Percentiles rank a stretch among this genome's conserved stretches.
These are phyloP conservation scores for Lachnellula arida DNA, from an alignment of 2,329 filamentous ascomycete genomes.

Conservation along the genomic window DNA sequence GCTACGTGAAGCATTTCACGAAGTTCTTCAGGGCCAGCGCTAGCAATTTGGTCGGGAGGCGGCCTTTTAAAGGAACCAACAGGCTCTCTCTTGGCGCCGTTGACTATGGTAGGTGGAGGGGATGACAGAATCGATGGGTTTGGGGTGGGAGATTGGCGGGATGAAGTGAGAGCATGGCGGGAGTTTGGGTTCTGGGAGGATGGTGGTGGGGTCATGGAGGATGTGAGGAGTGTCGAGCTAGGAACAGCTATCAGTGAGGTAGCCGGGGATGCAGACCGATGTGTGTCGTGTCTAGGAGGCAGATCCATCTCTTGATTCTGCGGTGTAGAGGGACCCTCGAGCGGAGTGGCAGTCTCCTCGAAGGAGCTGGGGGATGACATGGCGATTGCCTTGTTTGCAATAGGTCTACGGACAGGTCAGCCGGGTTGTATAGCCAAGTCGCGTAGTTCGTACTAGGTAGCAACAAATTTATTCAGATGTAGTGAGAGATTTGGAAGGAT, in stretches of 20 bases:
- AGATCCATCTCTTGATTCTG: slow-evolving; percentile 16
- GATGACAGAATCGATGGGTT: slow-evolving; percentile 24
- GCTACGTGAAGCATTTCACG: slow-evolving; percentile 51
- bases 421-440: background rate
- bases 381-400: background rate
- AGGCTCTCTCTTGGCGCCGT: slow-evolving; percentile 21
- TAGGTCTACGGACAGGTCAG: background rate
- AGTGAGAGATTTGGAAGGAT: background rate
- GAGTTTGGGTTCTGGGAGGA: slow-evolving; percentile 49
- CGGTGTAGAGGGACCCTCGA: slow-evolving; percentile 21
- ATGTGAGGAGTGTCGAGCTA: slow-evolving; percentile 36
- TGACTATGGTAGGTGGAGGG: slow-evolving; percentile 26
- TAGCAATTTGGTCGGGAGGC: slow-evolving; percentile 45
- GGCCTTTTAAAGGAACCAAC: slow-evolving; percentile 30
- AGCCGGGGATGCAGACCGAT: slow-evolving; percentile 11
- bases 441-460: background rate
- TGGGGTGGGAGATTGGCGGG: slow-evolving; percentile 15
- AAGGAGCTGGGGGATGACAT: slow-evolving; percentile 27
- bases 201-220: slow-evolving; percentile 57
- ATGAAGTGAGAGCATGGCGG: slow-evolving; percentile 8
- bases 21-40: slow-evolving; percentile 52
- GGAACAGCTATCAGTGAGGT: slow-evolving; percentile 19
- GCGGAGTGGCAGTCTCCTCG: slow-evolving; percentile 20
- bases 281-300: slow-evolving; percentile 15
- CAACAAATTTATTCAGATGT: background rate